Evolutionary conservation across 2,329 filamentous ascomycete species (phyloP).

Genomic region (Lecanicillium sp.): DNA sequence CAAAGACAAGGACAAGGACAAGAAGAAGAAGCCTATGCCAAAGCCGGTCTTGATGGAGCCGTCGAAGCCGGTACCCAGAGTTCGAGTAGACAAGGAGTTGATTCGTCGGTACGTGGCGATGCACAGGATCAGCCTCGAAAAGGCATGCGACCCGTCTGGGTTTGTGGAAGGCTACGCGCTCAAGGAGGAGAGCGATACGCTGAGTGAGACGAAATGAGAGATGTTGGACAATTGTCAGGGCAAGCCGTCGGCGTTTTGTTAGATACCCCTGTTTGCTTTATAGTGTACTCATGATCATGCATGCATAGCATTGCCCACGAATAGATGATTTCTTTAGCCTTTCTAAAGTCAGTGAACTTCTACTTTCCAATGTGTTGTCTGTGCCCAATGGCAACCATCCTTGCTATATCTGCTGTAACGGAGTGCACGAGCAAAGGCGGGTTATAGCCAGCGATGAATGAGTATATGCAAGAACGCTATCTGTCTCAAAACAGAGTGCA

Average conservation of each 20-base stretch:
- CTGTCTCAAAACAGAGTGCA: too few relatives aligned
- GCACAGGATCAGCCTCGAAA: constrained; percentile 55
- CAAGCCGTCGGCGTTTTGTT: neutral
- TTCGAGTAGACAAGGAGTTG: constrained; percentile 44
- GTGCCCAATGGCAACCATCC: too few relatives aligned
- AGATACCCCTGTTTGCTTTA: constrained; percentile 2
- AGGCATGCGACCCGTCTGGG: constrained; percentile 64
- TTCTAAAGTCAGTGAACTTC: too few relatives aligned
- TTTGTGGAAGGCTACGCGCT: constrained; percentile 63
- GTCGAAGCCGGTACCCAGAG: constrained; percentile 29
- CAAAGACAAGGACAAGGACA: constrained; percentile 20
- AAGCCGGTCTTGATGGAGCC: constrained; percentile 9
- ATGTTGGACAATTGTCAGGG: neutral
- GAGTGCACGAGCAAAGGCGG: too few relatives aligned
- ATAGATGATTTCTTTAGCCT: too few relatives aligned
- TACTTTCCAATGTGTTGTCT: too few relatives aligned
- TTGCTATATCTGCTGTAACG: too few relatives aligned
- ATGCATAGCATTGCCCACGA: too few relatives aligned
- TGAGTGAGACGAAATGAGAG: constrained; percentile 22
- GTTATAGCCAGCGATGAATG: too few relatives aligned
- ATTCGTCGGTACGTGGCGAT: constrained; percentile 60
- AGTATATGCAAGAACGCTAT: too few relatives aligned
- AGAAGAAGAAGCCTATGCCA: constrained; percentile 14
- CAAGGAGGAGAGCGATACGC: constrained; percentile 25
- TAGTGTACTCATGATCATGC: too few relatives aligned